Base-by-base conservation (phyloP, 1,284 basidiomycete species). In the Somion occarium region DNA sequence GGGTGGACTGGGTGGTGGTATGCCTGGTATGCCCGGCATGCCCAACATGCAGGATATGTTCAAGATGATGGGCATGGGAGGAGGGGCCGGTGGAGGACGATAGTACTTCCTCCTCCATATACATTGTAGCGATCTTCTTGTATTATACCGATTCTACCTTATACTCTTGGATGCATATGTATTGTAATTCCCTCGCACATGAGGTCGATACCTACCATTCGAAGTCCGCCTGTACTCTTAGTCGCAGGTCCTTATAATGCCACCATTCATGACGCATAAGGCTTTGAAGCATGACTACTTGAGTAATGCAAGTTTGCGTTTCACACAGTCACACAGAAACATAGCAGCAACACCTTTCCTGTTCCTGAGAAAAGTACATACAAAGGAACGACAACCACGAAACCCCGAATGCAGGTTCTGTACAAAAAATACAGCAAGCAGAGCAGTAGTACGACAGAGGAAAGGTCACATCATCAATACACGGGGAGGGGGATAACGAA, bases 61-160 rank as follows among this genome's bases (percentile, higher is more conserved):
- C 65, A 89, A 89, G 71, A 87, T 89, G 86, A 88, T 90, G 86
- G 86, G 86, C 13, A 86, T 87, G 84, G 84, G 85, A 49, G 69
- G 73, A 38, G 59, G 53, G 30, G 54, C 55, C 24, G 56, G 60
- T 22, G 55, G 59, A 18, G 54, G 55, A 47, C 53, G 46, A 53
- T 24, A 46, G 25, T 19, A 50, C 42, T 7, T 34, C 30, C 30
- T 34, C 30, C 30, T 34, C 30, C 15, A 15, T 15, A 7, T 34
- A 7, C 15, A 15, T 7, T 34, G 30, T 34, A 34, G 30, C 30
- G 15, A 34, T 34, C 15, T 34, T 7, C 7, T 34, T 34, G 30
- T 34, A 34, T 34, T 15, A 34, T 34, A 34, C 15, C 7, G 7
- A 34, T 34, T n/a, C n/a, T n/a, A n/a, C n/a, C 15, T 7, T 34